Evolutionary conservation across 371 early-diverging fungal genomes (phyloP).

Genomic region (Mucor mucedo): DNA sequence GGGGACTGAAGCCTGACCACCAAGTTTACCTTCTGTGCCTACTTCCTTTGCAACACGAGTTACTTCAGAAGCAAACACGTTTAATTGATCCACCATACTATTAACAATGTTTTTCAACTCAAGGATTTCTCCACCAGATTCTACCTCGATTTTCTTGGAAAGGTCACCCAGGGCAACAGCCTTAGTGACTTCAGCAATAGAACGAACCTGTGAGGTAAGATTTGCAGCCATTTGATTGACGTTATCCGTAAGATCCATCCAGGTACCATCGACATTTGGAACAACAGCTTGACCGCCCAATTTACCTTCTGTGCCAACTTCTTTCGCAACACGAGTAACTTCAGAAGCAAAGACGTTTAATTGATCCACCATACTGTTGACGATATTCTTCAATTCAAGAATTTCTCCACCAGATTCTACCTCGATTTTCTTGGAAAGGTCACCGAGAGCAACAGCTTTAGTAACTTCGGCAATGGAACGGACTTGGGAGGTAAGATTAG

Average conservation of each 20-base stretch:
- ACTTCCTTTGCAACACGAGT: conserved; percentile 47
- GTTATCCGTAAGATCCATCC: conserved; percentile 57
- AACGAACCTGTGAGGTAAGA: conserved; percentile 61
- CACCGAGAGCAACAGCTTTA: conserved; percentile 56
- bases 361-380: conserved; percentile 25
- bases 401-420: conserved; percentile 50
- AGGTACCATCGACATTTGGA: conserved; percentile 48
- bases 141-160: conserved; percentile 38
- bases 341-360: conserved; percentile 45
- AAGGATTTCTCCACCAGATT: conserved; percentile 36
- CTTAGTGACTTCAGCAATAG: conserved; percentile 40
- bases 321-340: conserved; percentile 50
- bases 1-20: conserved; percentile 47
- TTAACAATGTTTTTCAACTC: conserved; percentile 42
- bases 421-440: conserved; percentile 58
- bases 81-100: conserved; percentile 44
- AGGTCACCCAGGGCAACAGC: conserved; percentile 38
- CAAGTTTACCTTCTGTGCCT: conserved; percentile 46
- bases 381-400: conserved; percentile 29
- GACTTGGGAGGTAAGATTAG: conserved; percentile 41
- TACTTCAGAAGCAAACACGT: conserved; percentile 50
- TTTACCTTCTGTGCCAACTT: conserved; percentile 60
- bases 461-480: conserved; percentile 29
- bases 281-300: conserved; percentile 59
- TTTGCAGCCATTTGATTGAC: conserved; percentile 57